Conservation (phyloP, 208 protist genomes). For the Vickermania spadyakhi region DNA sequence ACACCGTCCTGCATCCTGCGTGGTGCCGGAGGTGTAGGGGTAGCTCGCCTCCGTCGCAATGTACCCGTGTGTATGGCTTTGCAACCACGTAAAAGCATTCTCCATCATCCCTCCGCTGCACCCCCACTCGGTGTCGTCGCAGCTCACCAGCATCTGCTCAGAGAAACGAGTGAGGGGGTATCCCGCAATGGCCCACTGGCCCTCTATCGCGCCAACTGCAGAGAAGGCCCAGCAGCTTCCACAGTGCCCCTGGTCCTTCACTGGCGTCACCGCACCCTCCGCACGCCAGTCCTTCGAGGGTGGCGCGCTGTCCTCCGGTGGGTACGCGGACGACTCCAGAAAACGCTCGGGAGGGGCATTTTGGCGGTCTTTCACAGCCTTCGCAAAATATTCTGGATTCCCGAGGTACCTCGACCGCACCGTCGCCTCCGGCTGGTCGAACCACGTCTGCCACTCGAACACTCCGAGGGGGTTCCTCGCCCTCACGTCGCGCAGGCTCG, state of each 20-base stretch:
- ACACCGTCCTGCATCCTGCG: constrained; percentile 22
- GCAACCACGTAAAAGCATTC: constrained; percentile 74
- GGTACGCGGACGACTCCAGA: background rate
- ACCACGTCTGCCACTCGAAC: constrained; percentile 50
- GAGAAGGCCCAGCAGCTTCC: constrained; percentile 97
- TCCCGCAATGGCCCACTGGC: constrained; percentile 36
- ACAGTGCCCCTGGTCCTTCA: constrained; percentile 95
- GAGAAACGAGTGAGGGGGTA: constrained; percentile 67
- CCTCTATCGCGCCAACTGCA: constrained; percentile 89
- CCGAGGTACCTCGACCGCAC: constrained; percentile 32
- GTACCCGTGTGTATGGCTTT: constrained; percentile 40
- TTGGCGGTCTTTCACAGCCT: constrained; percentile 8
- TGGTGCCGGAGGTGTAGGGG: constrained; percentile 73
- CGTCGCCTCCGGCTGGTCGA: constrained; percentile 46
- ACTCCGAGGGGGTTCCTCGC: constrained; percentile 37
- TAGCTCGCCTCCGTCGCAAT: constrained; percentile 79
- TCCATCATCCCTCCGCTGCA: constrained; percentile 91
- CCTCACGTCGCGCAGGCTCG: constrained; percentile 15
- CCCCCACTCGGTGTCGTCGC: constrained; percentile 70
- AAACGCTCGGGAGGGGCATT: background rate
- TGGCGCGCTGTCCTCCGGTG: constrained; percentile 1
- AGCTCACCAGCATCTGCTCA: constrained; percentile 94
- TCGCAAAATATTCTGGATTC: constrained; percentile 20
- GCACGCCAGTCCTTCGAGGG: constrained; percentile 71
- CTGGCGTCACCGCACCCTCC: constrained; percentile 77